Conservation (phyloP, 1,284 basidiomycete genomes). For the Pholiota adiposa region DNA sequence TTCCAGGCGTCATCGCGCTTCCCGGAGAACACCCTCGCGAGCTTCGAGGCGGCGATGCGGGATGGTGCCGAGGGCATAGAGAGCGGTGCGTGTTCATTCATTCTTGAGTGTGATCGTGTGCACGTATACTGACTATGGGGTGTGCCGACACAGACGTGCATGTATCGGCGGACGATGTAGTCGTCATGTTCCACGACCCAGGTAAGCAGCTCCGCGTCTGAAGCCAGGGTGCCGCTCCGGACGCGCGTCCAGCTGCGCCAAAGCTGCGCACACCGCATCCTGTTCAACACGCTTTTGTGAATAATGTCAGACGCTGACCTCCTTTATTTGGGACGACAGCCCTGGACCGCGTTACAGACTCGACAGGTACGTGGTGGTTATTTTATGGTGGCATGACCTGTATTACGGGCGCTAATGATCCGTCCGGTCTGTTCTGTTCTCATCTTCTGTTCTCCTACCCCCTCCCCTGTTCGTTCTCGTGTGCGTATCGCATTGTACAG, state of each 20-base stretch:
- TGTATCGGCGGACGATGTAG: constrained; percentile 87
- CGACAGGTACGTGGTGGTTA: constrained; percentile 49
- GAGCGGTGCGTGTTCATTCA: constrained; percentile 65
- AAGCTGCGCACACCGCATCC: constrained; percentile 11
- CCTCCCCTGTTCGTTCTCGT: not conserved
- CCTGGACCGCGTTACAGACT: constrained; percentile 73
- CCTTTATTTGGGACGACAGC: constrained; percentile 41
- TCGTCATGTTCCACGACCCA: constrained; percentile 97
- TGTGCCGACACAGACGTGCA: constrained; percentile 81
- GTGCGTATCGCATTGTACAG: constrained; percentile 39
- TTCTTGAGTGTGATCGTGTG: not conserved
- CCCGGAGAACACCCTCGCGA: constrained; percentile 92
- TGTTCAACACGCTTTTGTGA: constrained; percentile 10
- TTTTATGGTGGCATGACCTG: constrained; percentile 1
- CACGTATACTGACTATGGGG: not conserved
- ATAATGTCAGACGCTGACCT: constrained; percentile 9
- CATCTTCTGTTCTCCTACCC: not conserved
- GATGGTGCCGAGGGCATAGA: constrained; percentile 97
- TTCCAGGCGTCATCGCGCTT: constrained; percentile 81
- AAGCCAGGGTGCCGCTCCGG: constrained; percentile 3
- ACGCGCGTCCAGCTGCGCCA: not conserved
- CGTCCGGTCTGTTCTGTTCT: constrained; percentile 5
- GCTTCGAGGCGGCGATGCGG: constrained; percentile 90
- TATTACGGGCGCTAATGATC: constrained; percentile 11
- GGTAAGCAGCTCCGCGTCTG: constrained; percentile 45